These are phyloP conservation scores for Linnemannia elongata DNA, from an alignment of 192 early-diverging fungal species.

Conservation along the genomic window DNA sequence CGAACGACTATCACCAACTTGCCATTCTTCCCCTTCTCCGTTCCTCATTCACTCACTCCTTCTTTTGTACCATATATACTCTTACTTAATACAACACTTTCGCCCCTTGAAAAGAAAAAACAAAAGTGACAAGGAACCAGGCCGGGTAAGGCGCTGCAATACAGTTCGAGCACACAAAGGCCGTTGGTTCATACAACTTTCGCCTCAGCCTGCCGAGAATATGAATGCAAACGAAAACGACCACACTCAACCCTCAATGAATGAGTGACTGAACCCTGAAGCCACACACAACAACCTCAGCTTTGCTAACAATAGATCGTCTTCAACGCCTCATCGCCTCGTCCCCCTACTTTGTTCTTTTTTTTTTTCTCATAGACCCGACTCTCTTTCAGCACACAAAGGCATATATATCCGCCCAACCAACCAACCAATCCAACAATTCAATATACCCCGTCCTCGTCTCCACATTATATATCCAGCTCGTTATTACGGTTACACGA, in stretches of 20 bases:
- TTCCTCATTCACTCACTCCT: not conserved
- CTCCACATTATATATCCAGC: not conserved
- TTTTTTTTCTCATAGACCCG: slow-evolving; percentile 3
- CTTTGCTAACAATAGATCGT: slow-evolving; percentile 2
- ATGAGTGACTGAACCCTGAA: not conserved
- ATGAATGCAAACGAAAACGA: not conserved
- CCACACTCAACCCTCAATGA: not conserved
- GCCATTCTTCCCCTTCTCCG: not conserved
- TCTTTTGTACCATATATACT: not conserved
- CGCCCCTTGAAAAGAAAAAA: not conserved
- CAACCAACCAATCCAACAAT: not conserved
- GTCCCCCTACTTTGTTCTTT: not conserved
- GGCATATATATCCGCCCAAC: not conserved
- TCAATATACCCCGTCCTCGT: not conserved
- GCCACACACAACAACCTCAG: not conserved
- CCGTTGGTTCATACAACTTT: not conserved
- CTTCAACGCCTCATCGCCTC: not conserved
- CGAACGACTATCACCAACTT: not conserved
- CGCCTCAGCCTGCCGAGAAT: not conserved
- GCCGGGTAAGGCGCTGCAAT: not conserved
- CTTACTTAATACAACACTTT: not conserved
- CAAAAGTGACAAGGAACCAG: not conserved
- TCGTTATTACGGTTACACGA: slow-evolving; percentile 34
- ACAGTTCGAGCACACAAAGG: not conserved
- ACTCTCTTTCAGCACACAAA: not conserved